A percentile compares a stretch with the other conserved stretches of the same genome.
These are phyloP conservation scores for Crepidotus variabilis DNA, from an alignment of 768 basidiomycete species.

Conservation along the genomic window DNA sequence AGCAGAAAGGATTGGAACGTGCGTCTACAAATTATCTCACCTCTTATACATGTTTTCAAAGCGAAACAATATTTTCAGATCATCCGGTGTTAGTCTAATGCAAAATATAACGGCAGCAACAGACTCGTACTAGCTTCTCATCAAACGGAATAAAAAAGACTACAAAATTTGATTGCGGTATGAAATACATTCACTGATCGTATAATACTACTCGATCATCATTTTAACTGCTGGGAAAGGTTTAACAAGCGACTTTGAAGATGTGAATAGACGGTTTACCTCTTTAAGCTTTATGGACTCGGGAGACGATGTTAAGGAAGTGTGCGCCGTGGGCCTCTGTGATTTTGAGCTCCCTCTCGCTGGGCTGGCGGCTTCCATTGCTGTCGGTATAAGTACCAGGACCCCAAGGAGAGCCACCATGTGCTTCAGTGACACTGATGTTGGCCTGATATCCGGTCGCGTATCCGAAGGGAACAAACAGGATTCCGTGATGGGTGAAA, in stretches of 20 bases:
- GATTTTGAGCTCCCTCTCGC: constrained; percentile 46
- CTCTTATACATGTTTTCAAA: neutral
- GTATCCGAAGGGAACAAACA: constrained; percentile 37
- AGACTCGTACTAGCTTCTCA: neutral
- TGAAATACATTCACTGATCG: no score
- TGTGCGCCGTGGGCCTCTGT: constrained; percentile 47
- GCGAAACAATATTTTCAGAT: constrained; percentile 3
- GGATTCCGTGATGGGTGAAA: constrained; percentile 59
- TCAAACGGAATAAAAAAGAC: no score
- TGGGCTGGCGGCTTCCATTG: constrained; percentile 45
- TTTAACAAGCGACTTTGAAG: no score
- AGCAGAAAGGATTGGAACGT: constrained; percentile 54
- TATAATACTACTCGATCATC: no score
- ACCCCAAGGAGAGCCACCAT: constrained; percentile 77
- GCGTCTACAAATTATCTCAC: constrained; percentile 15
- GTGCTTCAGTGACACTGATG: constrained; percentile 42
- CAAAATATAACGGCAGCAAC: constrained; percentile 3
- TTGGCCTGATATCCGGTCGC: constrained; percentile 23
- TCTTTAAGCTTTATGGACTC: neutral
- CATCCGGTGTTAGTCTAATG: constrained; percentile 15
- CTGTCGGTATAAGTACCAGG: constrained; percentile 57
- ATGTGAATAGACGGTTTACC: neutral
- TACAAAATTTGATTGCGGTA: no score
- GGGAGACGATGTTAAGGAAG: constrained; percentile 42
- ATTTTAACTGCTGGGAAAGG: no score